These are phyloP conservation scores for Zalaria sp. DNA, from an alignment of 2,329 filamentous ascomycete species.

Conservation along the genomic window DNA sequence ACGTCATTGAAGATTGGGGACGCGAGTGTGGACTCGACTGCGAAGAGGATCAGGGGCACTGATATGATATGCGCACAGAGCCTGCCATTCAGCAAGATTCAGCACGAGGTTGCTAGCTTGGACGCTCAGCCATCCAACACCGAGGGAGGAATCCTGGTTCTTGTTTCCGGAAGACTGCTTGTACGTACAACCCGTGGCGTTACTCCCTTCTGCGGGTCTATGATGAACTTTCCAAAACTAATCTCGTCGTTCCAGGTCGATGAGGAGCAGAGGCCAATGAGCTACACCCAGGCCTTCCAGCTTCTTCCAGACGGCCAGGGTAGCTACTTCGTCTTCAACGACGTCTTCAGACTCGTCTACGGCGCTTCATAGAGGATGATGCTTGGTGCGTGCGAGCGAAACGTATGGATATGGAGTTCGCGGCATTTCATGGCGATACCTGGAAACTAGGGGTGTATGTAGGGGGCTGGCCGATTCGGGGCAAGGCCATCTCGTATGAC, in stretches of 20 bases:
- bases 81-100: conserved; percentile 69
- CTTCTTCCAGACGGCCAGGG: conserved; percentile 53
- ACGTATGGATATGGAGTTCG: background rate
- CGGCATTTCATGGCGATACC: background rate
- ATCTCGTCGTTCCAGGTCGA: conserved; percentile 49
- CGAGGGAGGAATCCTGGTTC: conserved; percentile 60
- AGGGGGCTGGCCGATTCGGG: too few relatives aligned
- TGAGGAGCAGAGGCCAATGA: conserved; percentile 74
- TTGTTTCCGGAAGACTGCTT: conserved; percentile 75
- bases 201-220: background rate
- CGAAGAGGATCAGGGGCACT: background rate
- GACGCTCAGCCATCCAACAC: conserved; percentile 68
- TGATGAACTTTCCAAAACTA: background rate
- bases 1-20: conserved; percentile 18
- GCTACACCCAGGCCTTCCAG: conserved; percentile 82
- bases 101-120: conserved; percentile 61
- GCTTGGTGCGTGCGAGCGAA: too few relatives aligned
- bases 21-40: too few relatives aligned
- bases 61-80: conserved; percentile 31
- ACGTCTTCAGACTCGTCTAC: conserved; percentile 86
- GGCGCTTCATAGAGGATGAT: conserved; percentile 17
- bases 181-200: conserved; percentile 35
- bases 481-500: too few relatives aligned
- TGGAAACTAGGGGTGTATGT: background rate
- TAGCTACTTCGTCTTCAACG: conserved; percentile 82